Evolutionary conservation across 2,329 filamentous ascomycete species (phyloP).

Genomic region (Phialophora chinensis): DNA sequence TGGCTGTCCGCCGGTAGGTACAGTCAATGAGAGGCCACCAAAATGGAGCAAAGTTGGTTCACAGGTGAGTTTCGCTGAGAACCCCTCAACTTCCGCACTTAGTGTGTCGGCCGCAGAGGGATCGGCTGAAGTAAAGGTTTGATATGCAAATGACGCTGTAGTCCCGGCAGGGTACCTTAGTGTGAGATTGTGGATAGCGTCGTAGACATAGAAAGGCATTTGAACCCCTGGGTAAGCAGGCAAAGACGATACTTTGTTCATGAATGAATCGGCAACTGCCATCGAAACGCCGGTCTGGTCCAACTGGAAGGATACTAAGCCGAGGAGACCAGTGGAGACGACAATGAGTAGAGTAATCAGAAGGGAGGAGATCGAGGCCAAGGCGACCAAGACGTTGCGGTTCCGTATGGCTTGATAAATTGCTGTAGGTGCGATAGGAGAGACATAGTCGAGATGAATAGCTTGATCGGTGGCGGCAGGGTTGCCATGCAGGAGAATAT

Average conservation of each 20-base stretch:
- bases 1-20: background rate
- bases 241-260: background rate
- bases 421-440: background rate
- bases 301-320: background rate
- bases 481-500: background rate
- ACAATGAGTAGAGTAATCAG: background rate
- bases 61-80: background rate
- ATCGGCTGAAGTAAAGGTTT: background rate
- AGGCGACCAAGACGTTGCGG: background rate
- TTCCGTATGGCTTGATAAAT: background rate
- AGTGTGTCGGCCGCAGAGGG: background rate
- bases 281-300: background rate
- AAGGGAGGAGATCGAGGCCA: background rate
- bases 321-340: constrained; percentile 1
- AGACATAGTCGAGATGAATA: constrained; percentile 3
- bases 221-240: background rate
- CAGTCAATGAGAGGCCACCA: background rate
- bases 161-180: background rate
- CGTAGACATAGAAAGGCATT: constrained; percentile 5
- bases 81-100: background rate
- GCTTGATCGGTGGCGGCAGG: background rate
- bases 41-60: constrained; percentile 3
- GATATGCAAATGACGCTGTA: background rate
- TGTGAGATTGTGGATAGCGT: background rate
- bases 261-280: background rate